Evolutionary conservation across 139 green algal species (phyloP).

Genomic region (Chlamydomonas sp.): DNA sequence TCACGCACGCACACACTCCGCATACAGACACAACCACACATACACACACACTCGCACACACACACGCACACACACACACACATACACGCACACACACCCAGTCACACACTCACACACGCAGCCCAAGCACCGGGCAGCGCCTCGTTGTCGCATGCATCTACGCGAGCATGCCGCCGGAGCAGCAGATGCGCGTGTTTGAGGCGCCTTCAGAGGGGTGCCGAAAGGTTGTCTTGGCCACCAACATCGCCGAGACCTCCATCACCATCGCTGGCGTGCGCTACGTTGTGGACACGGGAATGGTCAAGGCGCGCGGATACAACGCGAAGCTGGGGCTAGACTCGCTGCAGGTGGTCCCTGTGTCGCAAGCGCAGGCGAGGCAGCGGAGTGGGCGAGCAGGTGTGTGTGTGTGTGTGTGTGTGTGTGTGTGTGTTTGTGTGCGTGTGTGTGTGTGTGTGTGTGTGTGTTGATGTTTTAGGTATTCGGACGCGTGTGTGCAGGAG

Average conservation of each 20-base stretch:
- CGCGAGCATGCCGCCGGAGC: slow-evolving; percentile 69
- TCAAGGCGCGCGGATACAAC: slow-evolving; percentile 78
- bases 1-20: too few species aligned
- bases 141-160: slow-evolving; percentile 61
- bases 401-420: too few species aligned
- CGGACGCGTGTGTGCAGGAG: too few species aligned
- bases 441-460: too few species aligned
- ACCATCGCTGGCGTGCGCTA: slow-evolving; percentile 78
- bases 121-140: too few species aligned
- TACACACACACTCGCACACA: too few species aligned
- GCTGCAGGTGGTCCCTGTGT: slow-evolving; percentile 67
- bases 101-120: too few species aligned
- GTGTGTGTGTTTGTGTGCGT: too few species aligned
- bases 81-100: too few species aligned
- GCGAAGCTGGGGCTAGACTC: slow-evolving; percentile 65
- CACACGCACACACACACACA: neutral
- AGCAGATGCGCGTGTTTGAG: slow-evolving; percentile 78
- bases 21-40: too few species aligned
- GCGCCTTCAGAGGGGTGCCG: slow-evolving; percentile 44
- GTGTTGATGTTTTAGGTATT: too few species aligned
- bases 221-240: slow-evolving; percentile 85
- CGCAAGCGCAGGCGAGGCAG: slow-evolving; percentile 77
- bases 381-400: slow-evolving; percentile 70
- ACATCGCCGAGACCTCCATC: slow-evolving; percentile 92
- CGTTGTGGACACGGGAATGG: slow-evolving; percentile 71